Conservation (phyloP, 805 yeast species). For the Yarrowia sp. region DNA sequence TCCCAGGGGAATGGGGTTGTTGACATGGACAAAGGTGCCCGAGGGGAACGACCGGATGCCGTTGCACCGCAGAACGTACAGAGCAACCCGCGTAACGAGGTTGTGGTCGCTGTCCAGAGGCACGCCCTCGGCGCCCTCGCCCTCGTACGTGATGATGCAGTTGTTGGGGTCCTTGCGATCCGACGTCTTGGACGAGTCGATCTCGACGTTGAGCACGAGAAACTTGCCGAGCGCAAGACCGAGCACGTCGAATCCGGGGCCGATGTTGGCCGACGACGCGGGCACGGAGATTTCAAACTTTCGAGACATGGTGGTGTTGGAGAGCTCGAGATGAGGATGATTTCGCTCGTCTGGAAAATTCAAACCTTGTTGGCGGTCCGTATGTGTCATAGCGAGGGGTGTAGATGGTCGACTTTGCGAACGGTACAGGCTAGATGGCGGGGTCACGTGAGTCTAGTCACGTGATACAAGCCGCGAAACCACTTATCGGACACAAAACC, state of each 20-base stretch:
- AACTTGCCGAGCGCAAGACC: conserved; percentile 84
- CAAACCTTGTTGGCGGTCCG: too few relatives aligned
- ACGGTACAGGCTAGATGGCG: too few relatives aligned
- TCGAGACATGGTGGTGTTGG: conserved; percentile 42
- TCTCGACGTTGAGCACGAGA: conserved; percentile 64
- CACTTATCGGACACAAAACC: too few relatives aligned
- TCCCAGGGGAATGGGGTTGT: conserved; percentile 92
- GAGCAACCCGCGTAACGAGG: conserved; percentile 87
- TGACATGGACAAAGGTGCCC: conserved; percentile 77
- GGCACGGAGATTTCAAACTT: conserved; percentile 73
- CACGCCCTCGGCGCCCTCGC: conserved; percentile 76
- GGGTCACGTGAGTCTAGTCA: too few relatives aligned
- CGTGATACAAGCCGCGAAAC: too few relatives aligned
- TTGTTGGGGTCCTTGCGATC: conserved; percentile 59
- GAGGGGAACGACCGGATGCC: conserved; percentile 71
- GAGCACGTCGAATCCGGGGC: conserved; percentile 96
- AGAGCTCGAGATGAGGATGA: neutral
- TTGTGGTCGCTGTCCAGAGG: conserved; percentile 77
- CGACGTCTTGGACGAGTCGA: conserved; percentile 48
- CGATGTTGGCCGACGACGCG: conserved; percentile 96
- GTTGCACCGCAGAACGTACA: conserved; percentile 85
- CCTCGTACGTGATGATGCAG: conserved; percentile 67
- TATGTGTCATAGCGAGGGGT: too few relatives aligned
- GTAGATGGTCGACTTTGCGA: too few relatives aligned
- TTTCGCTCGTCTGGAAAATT: neutral